phyloP scores from a whole-genome alignment of 768 basidiomycete genomes.

The Tulasnella sp. region DNA sequence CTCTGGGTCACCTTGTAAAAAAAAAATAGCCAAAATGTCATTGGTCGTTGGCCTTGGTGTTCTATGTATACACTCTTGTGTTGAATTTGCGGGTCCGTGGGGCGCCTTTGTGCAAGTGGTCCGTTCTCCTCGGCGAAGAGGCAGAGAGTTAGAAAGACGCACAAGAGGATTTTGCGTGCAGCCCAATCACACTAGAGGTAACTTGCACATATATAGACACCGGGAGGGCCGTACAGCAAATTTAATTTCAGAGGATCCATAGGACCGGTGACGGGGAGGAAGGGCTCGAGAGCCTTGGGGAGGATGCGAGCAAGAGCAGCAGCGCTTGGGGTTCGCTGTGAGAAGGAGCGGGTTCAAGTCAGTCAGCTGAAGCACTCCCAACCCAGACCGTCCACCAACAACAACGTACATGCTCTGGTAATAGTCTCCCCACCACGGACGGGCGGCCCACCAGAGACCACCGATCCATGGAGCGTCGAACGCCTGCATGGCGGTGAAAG shows the following conservation, averaged over 20 bases:
- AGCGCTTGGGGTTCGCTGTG: conserved; percentile 45
- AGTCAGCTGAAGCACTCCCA: not conserved
- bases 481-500: conserved; percentile 51
- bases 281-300: conserved; percentile 49
- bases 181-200: too few relatives aligned
- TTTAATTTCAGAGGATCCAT: not conserved
- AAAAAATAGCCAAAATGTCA: too few relatives aligned
- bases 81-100: too few relatives aligned
- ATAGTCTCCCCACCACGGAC: conserved; percentile 14
- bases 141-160: too few relatives aligned
- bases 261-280: conserved; percentile 29
- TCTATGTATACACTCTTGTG: not conserved
- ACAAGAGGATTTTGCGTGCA: too few relatives aligned
- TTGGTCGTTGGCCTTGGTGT: too few relatives aligned
- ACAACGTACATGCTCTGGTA: conserved; percentile 7
- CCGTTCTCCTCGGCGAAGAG: too few relatives aligned
- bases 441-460: conserved; percentile 20
- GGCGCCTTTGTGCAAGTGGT: too few relatives aligned
- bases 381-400: not conserved
- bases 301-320: conserved; percentile 45
- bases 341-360: not conserved
- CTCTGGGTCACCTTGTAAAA: not conserved
- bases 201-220: too few relatives aligned
- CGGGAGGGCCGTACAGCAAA: too few relatives aligned
- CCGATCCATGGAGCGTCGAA: conserved; percentile 45